Base-by-base conservation (phyloP, 352 stramenopile species). In the Globisporangium lucens region DNA sequence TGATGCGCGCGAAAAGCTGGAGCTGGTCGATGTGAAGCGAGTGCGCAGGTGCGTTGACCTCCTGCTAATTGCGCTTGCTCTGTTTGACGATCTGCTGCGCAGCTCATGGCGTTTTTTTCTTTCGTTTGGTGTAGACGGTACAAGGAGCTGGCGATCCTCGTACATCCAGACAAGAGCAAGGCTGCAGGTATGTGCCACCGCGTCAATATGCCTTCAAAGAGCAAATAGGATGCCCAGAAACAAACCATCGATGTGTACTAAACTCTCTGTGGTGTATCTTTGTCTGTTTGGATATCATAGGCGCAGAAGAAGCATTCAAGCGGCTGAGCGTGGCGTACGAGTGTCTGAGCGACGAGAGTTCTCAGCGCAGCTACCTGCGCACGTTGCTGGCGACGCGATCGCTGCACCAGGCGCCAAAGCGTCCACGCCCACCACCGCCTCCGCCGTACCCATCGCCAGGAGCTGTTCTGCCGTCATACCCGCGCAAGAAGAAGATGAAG, bases 241-340 rank as follows among this genome's bases (percentile, higher is more conserved):
- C 8, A 43, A 12, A 17, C 12, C 38, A 38, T 56, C 24, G n/a
- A 27, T 55, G 47, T 17, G 52, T 36, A 36, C 5, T 35, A 36
- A 57, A 12, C 38, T 46, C 38, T 46, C 12, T 46, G 38, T 46
- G 10, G 9, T 22, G 12, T 8, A 58, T 27, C 4, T 43, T 2
- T 47, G n/a, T 13, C 3, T n/a, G 2, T 55, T 51, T 22, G 43
- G 56, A 4, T 62, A 38, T 51, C 72, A 35, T 67, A 95, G 87
- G 74, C 49, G 87, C 87, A 0, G 87, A 89, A 38, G 79, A 84
- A 12, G 85, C 85, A 4, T 95, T 95, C 74, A 91, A 93, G 72
- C 83, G 83, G 6, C 64, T 95, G 35, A 89, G 83, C 56, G 73
- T 84, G 36, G 85, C 87, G 2, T 95, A 95, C 66, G 85, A 93